These are phyloP conservation scores for Azolla pinnata DNA, from an alignment of 75 land plant species.

Conservation along the genomic window DNA sequence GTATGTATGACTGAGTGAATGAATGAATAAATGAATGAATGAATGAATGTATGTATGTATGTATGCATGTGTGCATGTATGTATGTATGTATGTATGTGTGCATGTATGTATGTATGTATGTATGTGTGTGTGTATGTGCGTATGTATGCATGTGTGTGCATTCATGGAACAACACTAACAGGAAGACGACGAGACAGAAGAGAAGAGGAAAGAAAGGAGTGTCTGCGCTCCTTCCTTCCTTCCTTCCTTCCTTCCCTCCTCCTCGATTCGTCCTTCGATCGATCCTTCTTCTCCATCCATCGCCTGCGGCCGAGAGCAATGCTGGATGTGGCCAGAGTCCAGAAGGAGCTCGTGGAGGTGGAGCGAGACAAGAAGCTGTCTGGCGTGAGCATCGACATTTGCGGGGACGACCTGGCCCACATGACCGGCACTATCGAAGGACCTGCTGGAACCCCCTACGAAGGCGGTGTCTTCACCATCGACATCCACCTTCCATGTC, in stretches of 20 bases:
- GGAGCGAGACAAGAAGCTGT: conserved; percentile 53
- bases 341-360: conserved; percentile 95
- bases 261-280: background rate
- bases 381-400: conserved; percentile 67
- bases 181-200: too few relatives aligned
- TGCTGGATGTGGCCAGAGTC: conserved; percentile 75
- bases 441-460: conserved; percentile 83
- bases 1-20: background rate
- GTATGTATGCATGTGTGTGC: too few relatives aligned
- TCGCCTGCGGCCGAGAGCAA: too few relatives aligned
- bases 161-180: background rate
- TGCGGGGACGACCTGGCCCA: conserved; percentile 46
- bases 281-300: background rate
- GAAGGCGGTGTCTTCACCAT: conserved; percentile 80
- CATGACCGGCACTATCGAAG: conserved; percentile 69
- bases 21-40: background rate
- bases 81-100: background rate
- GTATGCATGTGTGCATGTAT: background rate
- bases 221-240: background rate
- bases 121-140: too few relatives aligned
- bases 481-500: conserved; percentile 81
- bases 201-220: too few relatives aligned
- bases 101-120: background rate
- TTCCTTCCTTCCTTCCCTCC: background rate
- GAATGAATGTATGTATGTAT: background rate